Evolutionary conservation across 441 rosid species (phyloP), one percentile per base, ranked within the genome.

Genomic region (Pelargonium cotyledonis): DNA sequence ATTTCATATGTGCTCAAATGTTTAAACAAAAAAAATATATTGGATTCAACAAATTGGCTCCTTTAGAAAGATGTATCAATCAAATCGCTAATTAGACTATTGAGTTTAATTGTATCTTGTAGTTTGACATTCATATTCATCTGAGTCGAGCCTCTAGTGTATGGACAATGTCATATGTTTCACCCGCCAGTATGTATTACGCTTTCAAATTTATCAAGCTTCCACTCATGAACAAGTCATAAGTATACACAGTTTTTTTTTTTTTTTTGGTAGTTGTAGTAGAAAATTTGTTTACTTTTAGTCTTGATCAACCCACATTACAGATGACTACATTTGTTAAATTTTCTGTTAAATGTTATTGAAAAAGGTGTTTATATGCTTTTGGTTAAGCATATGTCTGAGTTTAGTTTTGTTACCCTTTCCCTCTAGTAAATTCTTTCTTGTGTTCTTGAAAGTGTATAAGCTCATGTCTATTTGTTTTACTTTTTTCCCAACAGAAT

Each of bases 401-500:
- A 18, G 15, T 49, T 49, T 49, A 49, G 18, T 49, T 49, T 49
- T 49, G 57, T 49, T 49, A 12, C 18, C 57, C n/a, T n/a, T n/a
- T n/a, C n/a, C n/a, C n/a, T n/a, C n/a, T n/a, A n/a, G n/a, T n/a
- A 2, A 11, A 1, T 49, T 11, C 12, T 12, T 5, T 3, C n/a
- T 49, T 12, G 0, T 14, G 57, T 49, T 49, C 16, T 49, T 49
- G n/a, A 3, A 12, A 14, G 16, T 49, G 57, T 18, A 8, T 18
- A 49, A 49, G 57, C n/a, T 49, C 5, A 49, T 49, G 57, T 49
- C 1, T 49, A 14, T 49, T 49, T 49, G n/a, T n/a, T n/a, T 14
- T 4, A 9, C 44, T 43, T 23, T 62, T 65, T 68, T 14, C 70
- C 70, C 61, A 43, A 77, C 94, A 91, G 97, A 94, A 91, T 81